Base-by-base conservation (phyloP, 306 rosid species). In the Comarum palustre region DNA sequence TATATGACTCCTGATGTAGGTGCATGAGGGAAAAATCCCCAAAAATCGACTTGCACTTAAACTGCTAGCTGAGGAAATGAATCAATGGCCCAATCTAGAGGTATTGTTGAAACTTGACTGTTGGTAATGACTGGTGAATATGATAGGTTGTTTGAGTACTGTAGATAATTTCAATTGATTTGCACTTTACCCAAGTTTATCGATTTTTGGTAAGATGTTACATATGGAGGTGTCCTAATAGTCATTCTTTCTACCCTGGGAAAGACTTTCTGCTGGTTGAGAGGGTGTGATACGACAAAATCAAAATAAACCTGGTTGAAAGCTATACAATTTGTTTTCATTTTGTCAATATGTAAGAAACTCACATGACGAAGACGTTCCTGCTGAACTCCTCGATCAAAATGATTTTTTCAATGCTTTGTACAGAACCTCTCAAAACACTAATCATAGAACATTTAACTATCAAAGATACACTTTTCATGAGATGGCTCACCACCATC, bases 31-130 rank as follows among this genome's bases (percentile, higher is more conserved):
- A 27, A 89, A 89, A 76, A 67, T 91, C 74, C 99, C 99, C 22
- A 68, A 84, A 71, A 51, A 94, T 79, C 82, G 72, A 67, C 83
- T 27, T 54, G 91, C 92, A 70, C 91, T 94, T 77, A 81, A 39
- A 74, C 66, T 88, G 82, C 90, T 94, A 20, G 96, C 99, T n/a
- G 95, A 85, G 82, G 99, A 94, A 87, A 81, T 94, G 86, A 34
- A n/a, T 73, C 68, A 85, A 9, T 94, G 99, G 99, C 99, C 97
- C 75, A 89, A 94, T 69, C 68, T 94, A 75, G 97, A 94, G 99
- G 99, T 94, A 85, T 69, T 66, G 19, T 72, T 66, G 46, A 43
- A 69, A 46, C 78, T 78, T 66, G 47, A 82, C 62, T 15, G 11
- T 57, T 61, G 62, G 24, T 63, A 57, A 10, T 69, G 55, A 36